phyloP scores from a whole-genome alignment of 805 yeast genomes.

The Myxozyma vanderwaltii region DNA sequence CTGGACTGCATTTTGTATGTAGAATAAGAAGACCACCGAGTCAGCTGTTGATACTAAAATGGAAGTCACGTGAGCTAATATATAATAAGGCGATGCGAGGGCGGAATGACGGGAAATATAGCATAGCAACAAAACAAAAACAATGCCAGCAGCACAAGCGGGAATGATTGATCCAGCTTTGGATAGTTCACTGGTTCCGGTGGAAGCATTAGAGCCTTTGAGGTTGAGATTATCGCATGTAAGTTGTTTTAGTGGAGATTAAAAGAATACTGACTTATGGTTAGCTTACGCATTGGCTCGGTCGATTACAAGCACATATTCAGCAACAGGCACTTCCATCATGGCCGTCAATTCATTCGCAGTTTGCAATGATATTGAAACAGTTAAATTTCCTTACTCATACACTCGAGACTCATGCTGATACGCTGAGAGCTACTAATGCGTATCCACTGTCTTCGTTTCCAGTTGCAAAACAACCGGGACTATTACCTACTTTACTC shows the following conservation, averaged over 20 bases:
- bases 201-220: slow-evolving; percentile 62
- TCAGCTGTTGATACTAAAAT: background rate
- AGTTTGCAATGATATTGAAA: slow-evolving; percentile 77
- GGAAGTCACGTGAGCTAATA: too few species aligned
- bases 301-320: slow-evolving; percentile 25
- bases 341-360: slow-evolving; percentile 76
- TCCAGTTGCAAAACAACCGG: slow-evolving; percentile 83
- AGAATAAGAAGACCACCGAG: background rate
- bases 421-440: slow-evolving; percentile 63
- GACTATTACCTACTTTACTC: slow-evolving; percentile 76
- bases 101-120: too few species aligned
- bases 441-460: slow-evolving; percentile 82
- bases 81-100: too few species aligned
- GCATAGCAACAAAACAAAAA: background rate
- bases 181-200: slow-evolving; percentile 52
- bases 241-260: background rate
- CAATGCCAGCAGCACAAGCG: slow-evolving; percentile 6
- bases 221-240: slow-evolving; percentile 62
- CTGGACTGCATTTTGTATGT: background rate
- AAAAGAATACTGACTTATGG: background rate
- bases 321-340: slow-evolving; percentile 46
- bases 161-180: slow-evolving; percentile 19
- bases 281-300: slow-evolving; percentile 26
- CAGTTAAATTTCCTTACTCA: slow-evolving; percentile 78
- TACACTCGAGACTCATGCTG: slow-evolving; percentile 64